Base-by-base conservation (phyloP, 768 basidiomycete species). In the Botryobasidium botryosum region DNA sequence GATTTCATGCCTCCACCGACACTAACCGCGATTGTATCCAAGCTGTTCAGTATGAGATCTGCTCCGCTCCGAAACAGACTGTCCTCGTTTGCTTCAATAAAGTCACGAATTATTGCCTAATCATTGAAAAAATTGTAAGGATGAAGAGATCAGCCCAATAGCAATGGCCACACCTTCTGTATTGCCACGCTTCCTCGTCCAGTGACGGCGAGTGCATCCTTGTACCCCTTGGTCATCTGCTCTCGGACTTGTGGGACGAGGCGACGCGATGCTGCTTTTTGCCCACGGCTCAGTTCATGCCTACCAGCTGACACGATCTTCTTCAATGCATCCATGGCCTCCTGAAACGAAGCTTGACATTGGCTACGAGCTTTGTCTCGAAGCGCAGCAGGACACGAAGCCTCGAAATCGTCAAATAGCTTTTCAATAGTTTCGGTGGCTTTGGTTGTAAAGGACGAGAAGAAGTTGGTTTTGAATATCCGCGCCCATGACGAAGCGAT, bases 401-500 rank as follows among this genome's bases (percentile, higher is more conserved):
- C 60, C 53, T 73, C 70, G 18, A 77, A 60, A 29, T 74, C 71
- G 43, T 63, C 52, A 17, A 74, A 56, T 2, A 77, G 60, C 20
- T 62, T 55, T 36, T 61, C 59, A 47, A 77, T 66, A 1, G 62
- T 54, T 1, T 47, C 45, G 21, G 59, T 55, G 5, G 64, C 62
- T 1, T 61, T 57, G 4, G 52, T 45, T 48, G 72, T 67, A 46
- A 77, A 70, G 5, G 64, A 54, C 1, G 57, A 61, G 52, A 77
- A 74, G 8, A 76, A 57, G 51, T 76, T 70, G 0, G 68, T 63
- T 53, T 77, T 74, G 48, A 76, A 77, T n/a, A 75, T 62, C 52
- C 68, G 63, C 15, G 66, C 62, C 75, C 74, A 77, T 5, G 69
- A 68, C 45, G 12, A 32, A 42, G 44, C 25, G 26, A 23, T 15